These are phyloP conservation scores for Termitomyces sp. DNA, from an alignment of 768 basidiomycete species.

Conservation along the genomic window DNA sequence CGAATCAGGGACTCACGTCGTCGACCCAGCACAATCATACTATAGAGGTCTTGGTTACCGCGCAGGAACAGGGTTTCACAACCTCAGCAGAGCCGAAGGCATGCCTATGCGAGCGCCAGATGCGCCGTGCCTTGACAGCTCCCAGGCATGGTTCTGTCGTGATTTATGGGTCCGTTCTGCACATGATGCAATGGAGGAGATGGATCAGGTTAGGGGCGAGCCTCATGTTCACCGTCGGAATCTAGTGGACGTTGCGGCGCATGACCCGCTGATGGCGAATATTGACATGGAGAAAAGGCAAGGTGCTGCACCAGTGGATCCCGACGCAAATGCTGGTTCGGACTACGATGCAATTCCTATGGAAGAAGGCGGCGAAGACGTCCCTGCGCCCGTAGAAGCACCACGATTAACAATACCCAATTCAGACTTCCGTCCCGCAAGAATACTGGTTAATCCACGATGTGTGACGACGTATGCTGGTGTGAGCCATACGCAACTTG, in stretches of 20 bases:
- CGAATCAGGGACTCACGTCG: slow-evolving; percentile 94
- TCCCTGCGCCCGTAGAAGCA: slow-evolving; percentile 30
- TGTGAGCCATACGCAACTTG: slow-evolving; percentile 92
- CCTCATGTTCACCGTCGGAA: slow-evolving; percentile 23
- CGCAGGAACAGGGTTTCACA: slow-evolving; percentile 76
- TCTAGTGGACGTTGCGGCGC: slow-evolving; percentile 29
- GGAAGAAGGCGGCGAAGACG: slow-evolving; percentile 45
- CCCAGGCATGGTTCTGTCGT: slow-evolving; percentile 97
- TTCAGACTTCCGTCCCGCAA: slow-evolving; percentile 79
- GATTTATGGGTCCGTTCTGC: slow-evolving; percentile 95
- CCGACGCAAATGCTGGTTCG: slow-evolving; percentile 80
- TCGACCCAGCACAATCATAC: slow-evolving; percentile 94
- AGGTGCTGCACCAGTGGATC: slow-evolving; percentile 35
- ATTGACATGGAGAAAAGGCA: slow-evolving; percentile 20
- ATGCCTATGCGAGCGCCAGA: slow-evolving; percentile 62
- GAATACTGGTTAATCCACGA: slow-evolving; percentile 92
- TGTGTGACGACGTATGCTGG: slow-evolving; percentile 98
- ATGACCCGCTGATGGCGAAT: slow-evolving; percentile 27
- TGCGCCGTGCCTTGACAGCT: slow-evolving; percentile 89
- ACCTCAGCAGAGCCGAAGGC: slow-evolving; percentile 60
- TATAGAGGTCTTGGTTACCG: slow-evolving; percentile 88
- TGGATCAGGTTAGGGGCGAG: slow-evolving; percentile 32
- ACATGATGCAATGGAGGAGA: slow-evolving; percentile 63
- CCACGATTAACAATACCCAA: slow-evolving; percentile 70
- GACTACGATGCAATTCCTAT: slow-evolving; percentile 86